These are phyloP conservation scores for Hansfordia pulvinata DNA, from an alignment of 2,329 filamentous ascomycete species.

Conservation along the genomic window DNA sequence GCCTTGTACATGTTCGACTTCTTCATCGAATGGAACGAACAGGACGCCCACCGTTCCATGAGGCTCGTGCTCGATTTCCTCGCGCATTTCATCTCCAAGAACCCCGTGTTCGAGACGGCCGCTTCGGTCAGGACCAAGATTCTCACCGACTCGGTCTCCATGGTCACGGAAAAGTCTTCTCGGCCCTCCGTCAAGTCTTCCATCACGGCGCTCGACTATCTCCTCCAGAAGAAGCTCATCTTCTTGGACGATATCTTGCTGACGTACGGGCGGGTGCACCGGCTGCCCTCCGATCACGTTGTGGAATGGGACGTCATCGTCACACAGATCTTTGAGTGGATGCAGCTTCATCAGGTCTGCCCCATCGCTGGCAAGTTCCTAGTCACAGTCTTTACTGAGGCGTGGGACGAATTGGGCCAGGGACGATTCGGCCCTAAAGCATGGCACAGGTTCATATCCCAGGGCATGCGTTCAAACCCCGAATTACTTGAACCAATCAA, in stretches of 20 bases:
- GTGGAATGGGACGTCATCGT: conserved; percentile 37
- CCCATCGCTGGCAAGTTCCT: conserved; percentile 48
- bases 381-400: conserved; percentile 37
- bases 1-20: conserved; percentile 41
- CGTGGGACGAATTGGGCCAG: conserved; percentile 20
- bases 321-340: conserved; percentile 37
- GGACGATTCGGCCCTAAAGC: conserved; percentile 22
- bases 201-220: conserved; percentile 52
- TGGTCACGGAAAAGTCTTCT: conserved; percentile 45
- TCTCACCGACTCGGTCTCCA: conserved; percentile 38
- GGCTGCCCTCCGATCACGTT: conserved; percentile 9
- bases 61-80: conserved; percentile 47
- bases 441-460: conserved; percentile 45
- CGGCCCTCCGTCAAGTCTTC: conserved; percentile 56
- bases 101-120: conserved; percentile 27
- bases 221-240: conserved; percentile 47
- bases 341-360: conserved; percentile 41
- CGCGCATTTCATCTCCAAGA: conserved; percentile 32
- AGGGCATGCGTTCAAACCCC: conserved; percentile 31
- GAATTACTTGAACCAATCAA: conserved; percentile 48
- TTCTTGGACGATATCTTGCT: conserved; percentile 28
- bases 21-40: conserved; percentile 55
- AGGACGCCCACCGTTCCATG: conserved; percentile 50
- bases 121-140: conserved; percentile 28
- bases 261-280: conserved; percentile 23